Conservation (phyloP, 164 flowering plant genomes). For the Echeveria elegans region DNA sequence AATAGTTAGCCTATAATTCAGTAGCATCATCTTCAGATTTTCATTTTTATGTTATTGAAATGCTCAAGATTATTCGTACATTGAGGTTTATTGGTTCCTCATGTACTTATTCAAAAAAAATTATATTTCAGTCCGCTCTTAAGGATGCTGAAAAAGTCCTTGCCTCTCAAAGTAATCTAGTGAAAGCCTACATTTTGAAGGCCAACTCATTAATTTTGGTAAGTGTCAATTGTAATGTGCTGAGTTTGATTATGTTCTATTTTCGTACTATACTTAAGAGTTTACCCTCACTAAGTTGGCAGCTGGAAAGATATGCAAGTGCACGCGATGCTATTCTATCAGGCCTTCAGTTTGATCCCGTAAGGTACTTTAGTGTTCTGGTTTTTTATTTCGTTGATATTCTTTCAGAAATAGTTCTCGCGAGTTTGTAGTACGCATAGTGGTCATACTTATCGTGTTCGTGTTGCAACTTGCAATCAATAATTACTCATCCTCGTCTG, state of each 20-base stretch:
- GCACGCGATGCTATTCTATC: slow-evolving; percentile 69
- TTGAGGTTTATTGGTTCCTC: neutral
- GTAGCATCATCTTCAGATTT: no score
- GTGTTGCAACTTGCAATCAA: no score
- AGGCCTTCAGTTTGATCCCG: slow-evolving; percentile 85
- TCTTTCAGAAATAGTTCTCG: no score
- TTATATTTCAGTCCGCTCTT: slow-evolving; percentile 60
- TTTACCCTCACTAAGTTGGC: slow-evolving; percentile 12
- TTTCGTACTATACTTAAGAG: neutral
- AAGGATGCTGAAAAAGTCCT: slow-evolving; percentile 91
- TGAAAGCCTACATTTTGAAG: slow-evolving; percentile 57
- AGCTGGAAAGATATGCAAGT: slow-evolving; percentile 81
- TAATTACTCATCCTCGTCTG: neutral
- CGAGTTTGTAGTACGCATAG: neutral
- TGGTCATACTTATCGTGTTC: neutral
- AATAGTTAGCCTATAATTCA: no score
- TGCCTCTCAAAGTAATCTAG: slow-evolving; percentile 32
- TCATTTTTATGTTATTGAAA: neutral
- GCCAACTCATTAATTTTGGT: slow-evolving; percentile 79
- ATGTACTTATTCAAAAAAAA: neutral
- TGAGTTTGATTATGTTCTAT: neutral
- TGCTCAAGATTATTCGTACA: neutral
- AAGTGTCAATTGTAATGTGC: slow-evolving; percentile 13
- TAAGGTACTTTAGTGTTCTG: slow-evolving; percentile 36
- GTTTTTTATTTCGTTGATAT: neutral